Percentiles rank a stretch among this genome's conserved stretches.
These are phyloP conservation scores for Pyrus betulifolia DNA, from an alignment of 306 rosid species.

Conservation along the genomic window DNA sequence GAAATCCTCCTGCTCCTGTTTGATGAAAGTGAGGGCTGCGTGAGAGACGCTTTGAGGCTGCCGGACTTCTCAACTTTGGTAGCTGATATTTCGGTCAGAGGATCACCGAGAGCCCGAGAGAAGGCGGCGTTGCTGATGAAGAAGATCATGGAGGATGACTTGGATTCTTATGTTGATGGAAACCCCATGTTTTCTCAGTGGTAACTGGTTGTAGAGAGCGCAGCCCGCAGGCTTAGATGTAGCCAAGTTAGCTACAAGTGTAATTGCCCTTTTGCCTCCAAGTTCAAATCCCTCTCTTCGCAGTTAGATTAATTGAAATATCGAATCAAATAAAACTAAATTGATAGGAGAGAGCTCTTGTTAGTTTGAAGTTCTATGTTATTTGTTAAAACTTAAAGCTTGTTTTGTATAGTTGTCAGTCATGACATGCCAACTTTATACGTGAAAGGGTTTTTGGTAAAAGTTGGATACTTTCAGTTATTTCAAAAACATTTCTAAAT, in stretches of 20 bases:
- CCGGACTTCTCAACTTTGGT: conserved; percentile 41
- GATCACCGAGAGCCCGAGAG: conserved; percentile 54
- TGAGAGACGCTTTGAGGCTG: conserved; percentile 43
- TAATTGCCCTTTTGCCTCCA: too few relatives aligned
- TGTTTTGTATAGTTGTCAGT: too few relatives aligned
- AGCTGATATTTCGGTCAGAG: conserved; percentile 73
- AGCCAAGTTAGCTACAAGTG: neutral
- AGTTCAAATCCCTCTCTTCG: too few relatives aligned
- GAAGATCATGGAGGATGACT: conserved; percentile 38
- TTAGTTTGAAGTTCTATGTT: too few relatives aligned
- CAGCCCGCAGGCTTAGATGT: neutral
- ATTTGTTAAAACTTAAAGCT: too few relatives aligned
- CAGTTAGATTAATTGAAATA: too few relatives aligned
- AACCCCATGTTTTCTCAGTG: conserved; percentile 17
- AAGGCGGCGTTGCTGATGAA: conserved; percentile 57
- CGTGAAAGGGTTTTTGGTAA: too few relatives aligned
- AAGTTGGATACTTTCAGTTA: too few relatives aligned
- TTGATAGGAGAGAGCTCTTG: too few relatives aligned
- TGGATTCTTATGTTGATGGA: conserved; percentile 21
- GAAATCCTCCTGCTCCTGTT: conserved; percentile 67
- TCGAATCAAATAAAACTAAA: too few relatives aligned
- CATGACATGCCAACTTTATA: too few relatives aligned
- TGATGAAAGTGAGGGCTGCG: conserved; percentile 52
- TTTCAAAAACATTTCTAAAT: too few relatives aligned
- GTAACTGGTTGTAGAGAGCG: neutral